Conservation (phyloP, 192 early-diverging fungal species). For the Mycoemilia scoparia region DNA sequence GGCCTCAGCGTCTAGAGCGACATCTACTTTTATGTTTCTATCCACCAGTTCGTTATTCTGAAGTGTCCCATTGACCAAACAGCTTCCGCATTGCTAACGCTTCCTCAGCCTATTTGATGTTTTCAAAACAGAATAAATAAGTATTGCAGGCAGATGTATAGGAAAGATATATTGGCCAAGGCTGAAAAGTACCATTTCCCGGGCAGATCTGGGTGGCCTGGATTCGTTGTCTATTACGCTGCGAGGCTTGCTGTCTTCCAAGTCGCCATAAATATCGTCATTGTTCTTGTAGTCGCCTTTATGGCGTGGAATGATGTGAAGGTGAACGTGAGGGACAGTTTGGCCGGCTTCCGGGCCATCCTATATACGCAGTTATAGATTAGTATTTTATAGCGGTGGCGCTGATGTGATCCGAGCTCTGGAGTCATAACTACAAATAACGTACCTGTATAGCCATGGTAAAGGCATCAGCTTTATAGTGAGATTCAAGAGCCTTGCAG, state of each 20-base stretch:
- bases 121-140: no score
- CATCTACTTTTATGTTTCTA: no score
- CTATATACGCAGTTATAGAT: no score
- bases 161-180: no score
- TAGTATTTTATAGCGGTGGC: not conserved
- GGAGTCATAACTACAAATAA: no score
- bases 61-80: not conserved
- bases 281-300: conserved; percentile 66
- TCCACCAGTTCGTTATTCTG: no score
- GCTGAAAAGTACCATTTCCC: conserved; percentile 75
- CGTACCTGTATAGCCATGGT: conserved; percentile 69
- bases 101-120: no score
- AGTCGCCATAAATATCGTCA: conserved; percentile 72
- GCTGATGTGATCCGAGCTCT: no score
- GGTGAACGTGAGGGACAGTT: conserved; percentile 77
- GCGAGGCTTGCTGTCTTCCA: conserved; percentile 31
- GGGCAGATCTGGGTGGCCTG: conserved; percentile 40
- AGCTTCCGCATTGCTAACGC: not conserved
- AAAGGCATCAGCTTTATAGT: conserved; percentile 48
- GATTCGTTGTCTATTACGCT: conserved; percentile 45
- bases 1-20: no score
- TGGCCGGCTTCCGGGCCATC: conserved; percentile 60
- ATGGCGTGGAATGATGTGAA: conserved; percentile 77
- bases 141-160: no score
- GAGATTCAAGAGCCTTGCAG: conserved; percentile 49